phyloP scores from a whole-genome alignment of 306 rosid species.

The Hippophae tibetana region DNA sequence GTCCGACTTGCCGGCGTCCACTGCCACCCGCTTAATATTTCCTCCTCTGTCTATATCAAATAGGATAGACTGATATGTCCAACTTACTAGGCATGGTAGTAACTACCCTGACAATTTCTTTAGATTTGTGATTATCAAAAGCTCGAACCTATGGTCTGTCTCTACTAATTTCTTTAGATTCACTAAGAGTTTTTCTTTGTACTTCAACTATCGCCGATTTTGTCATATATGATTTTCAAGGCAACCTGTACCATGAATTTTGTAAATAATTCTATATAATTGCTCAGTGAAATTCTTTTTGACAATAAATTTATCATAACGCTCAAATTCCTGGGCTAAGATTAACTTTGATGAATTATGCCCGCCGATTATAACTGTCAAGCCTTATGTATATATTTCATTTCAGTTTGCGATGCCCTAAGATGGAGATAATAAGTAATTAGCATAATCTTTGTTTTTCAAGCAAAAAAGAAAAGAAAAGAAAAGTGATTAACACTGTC shows the following conservation, averaged over 20 bases:
- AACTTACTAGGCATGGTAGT: conserved; percentile 17
- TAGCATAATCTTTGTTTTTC: too few relatives aligned
- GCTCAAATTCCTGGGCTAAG: too few relatives aligned
- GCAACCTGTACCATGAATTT: conserved; percentile 13
- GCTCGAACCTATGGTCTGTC: neutral
- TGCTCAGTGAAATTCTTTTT: neutral
- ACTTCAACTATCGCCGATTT: conserved; percentile 14
- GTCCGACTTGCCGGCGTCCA: conserved; percentile 96
- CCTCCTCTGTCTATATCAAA: conserved; percentile 27
- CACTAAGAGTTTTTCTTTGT: conserved; percentile 9
- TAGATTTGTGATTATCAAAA: too few relatives aligned
- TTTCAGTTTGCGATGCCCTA: too few relatives aligned
- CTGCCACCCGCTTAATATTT: conserved; percentile 70
- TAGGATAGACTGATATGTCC: conserved; percentile 50
- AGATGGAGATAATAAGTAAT: too few relatives aligned
- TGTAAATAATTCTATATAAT: conserved; percentile 16
- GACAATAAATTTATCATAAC: too few relatives aligned
- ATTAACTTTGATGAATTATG: too few relatives aligned
- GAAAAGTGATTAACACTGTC: too few relatives aligned
- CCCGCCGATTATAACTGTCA: too few relatives aligned
- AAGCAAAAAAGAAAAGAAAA: too few relatives aligned
- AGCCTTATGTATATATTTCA: too few relatives aligned
- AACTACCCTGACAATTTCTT: neutral
- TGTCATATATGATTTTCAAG: neutral
- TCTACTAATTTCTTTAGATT: neutral